phyloP scores from a whole-genome alignment of 352 stramenopile species.

The Phytophthora syringae region DNA sequence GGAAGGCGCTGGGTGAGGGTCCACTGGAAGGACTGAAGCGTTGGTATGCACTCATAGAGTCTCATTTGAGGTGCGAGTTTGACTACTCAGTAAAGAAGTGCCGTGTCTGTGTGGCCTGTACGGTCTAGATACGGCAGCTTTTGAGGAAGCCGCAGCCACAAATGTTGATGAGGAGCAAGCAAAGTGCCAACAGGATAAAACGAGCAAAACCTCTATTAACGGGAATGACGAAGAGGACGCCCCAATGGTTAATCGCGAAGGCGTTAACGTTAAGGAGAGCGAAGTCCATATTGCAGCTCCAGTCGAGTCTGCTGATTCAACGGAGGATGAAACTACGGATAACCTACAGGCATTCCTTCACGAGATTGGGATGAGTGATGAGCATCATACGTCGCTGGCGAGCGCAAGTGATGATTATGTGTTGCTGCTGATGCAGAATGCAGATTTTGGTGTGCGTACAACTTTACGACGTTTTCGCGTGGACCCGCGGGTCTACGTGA shows the following conservation, averaged over 20 bases:
- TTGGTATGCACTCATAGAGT: constrained; percentile 87
- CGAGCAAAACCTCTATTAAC: constrained; percentile 2
- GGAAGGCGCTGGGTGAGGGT: constrained; percentile 63
- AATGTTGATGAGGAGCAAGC: constrained; percentile 16
- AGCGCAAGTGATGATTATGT: constrained; percentile 79
- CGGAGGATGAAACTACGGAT: constrained; percentile 8
- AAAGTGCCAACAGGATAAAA: constrained; percentile 5
- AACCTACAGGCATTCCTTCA: constrained; percentile 47
- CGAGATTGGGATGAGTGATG: constrained; percentile 56
- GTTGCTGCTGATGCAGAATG: constrained; percentile 72
- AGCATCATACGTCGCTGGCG: constrained; percentile 53
- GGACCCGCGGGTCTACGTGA: constrained; percentile 75
- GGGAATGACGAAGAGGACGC: constrained; percentile 4
- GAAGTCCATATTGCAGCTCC: neutral
- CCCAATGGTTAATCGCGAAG: neutral
- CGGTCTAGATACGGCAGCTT: constrained; percentile 58
- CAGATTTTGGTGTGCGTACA: constrained; percentile 46
- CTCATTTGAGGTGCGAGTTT: constrained; percentile 79
- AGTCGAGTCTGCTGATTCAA: constrained; percentile 1
- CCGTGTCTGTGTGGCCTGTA: constrained; percentile 79
- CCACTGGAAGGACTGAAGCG: constrained; percentile 77
- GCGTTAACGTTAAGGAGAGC: constrained; percentile 1
- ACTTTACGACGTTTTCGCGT: constrained; percentile 69
- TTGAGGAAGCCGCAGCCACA: constrained; percentile 38
- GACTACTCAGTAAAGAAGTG: constrained; percentile 81